Conservation (phyloP, 129 eudicot species). For the Kitagawia praeruptora region DNA sequence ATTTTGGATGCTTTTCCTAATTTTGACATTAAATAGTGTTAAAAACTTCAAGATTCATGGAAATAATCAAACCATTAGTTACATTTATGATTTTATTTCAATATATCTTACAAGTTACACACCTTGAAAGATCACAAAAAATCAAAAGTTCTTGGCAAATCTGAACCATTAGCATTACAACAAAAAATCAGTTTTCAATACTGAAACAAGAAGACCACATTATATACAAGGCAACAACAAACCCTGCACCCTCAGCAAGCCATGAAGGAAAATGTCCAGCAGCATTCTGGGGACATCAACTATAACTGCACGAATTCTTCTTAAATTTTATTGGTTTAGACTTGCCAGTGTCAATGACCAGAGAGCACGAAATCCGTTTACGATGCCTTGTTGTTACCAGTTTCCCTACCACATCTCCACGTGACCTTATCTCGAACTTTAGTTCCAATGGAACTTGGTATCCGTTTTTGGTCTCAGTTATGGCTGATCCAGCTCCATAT, state of each 20-base stretch:
- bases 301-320: conserved; percentile 61
- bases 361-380: conserved; percentile 46
- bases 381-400: conserved; percentile 66
- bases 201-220: not conserved
- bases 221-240: not conserved
- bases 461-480: conserved; percentile 22
- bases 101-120: not conserved
- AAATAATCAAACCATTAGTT: not conserved
- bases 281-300: conserved; percentile 19
- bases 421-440: conserved; percentile 51
- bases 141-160: conserved; percentile 15
- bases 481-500: conserved; percentile 88
- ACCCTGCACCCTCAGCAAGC: conserved; percentile 1
- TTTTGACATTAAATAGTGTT: too few relatives aligned
- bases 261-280: not conserved
- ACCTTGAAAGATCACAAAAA: conserved; percentile 14
- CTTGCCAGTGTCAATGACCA: conserved; percentile 49
- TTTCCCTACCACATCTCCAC: conserved; percentile 89
- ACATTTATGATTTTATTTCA: not conserved
- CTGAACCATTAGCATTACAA: too few relatives aligned
- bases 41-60: not conserved
- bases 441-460: conserved; percentile 63
- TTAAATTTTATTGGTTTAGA: conserved; percentile 64
- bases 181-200: not conserved
- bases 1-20: too few relatives aligned